Evolutionary conservation across 306 rosid species (phyloP), one percentile per base, ranked within the genome.

Genomic region (Erythrophleum fordii): DNA sequence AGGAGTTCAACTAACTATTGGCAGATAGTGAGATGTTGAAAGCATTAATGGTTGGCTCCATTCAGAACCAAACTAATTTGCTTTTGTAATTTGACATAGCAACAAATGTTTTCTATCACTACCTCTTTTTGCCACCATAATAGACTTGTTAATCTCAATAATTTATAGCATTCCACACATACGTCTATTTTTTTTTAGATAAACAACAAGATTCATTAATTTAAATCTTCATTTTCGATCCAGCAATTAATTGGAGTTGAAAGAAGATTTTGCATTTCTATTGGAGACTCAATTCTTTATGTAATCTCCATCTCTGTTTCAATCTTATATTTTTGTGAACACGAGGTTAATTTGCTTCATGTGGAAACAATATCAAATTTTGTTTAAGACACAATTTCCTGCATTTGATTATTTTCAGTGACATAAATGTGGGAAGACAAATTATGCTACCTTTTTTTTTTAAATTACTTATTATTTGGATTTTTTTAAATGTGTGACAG

Each of bases 201-300:
- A 69, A 23, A 69, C 37, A 69, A 69, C 52, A 69, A 69, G 44
- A 45, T 44, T 25, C 28, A 55, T 20, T 69, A 34, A 6, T 52
- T 67, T 49, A 6, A 69, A 25, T 46, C 22, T 44, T 55, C 1
- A 3, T 0, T 56, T 23, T 56, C 8, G 58, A 22, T 22, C 31
- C 12, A 17, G 5, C 22, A 17, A 16, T 7, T 6, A 28, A 12
- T 60, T 14, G 0, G 7, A 1, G 11, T 26, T 46, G 44, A 46
- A 18, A 12, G 5, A 45, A 69, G 2, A 69, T 12, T 44, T 6
- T 26, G 37, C 13, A 0, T 45, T 69, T 45, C 2, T 69, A 25
- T 25, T 26, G 4, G 46, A 45, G n/a, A 69, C 41, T 11, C 52
- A 45, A 55, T 16, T 6, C 56, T 18, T 52, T 52, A 18, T 18